A percentile compares a stretch with the other conserved stretches of the same genome.
These are phyloP conservation scores for Haberlea rhodopensis DNA, from an alignment of 257 asterid species.

Conservation along the genomic window DNA sequence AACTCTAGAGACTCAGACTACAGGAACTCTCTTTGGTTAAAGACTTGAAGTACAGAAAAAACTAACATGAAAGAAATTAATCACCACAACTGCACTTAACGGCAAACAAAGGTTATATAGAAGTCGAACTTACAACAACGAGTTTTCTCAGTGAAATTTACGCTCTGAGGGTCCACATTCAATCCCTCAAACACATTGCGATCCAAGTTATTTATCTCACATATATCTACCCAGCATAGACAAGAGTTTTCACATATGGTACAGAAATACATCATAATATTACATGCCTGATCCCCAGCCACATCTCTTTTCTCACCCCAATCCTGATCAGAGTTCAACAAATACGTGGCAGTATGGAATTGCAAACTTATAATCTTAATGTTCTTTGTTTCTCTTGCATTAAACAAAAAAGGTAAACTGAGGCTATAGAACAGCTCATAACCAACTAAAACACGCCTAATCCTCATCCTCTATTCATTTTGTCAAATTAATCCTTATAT, in stretches of 20 bases:
- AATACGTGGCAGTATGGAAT: neutral
- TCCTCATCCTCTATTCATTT: too few species aligned
- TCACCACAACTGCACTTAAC: neutral
- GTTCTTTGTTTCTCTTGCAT: neutral
- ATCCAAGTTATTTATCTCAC: neutral
- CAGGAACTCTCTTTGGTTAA: neutral
- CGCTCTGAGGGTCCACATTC: too few species aligned
- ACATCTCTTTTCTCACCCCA: neutral
- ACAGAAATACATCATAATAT: neutral
- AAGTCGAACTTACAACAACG: neutral
- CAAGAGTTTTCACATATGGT: neutral
- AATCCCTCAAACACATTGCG: neutral
- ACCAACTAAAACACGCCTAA: too few species aligned
- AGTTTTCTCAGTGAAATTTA: slow-evolving; percentile 1
- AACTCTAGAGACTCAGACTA: slow-evolving; percentile 1
- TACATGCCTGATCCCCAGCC: neutral
- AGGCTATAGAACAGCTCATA: too few species aligned
- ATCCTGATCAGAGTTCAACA: neutral
- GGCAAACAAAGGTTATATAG: neutral
- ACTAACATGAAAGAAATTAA: slow-evolving; percentile 1
- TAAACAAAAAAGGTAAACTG: neutral
- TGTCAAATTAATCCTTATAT: too few species aligned
- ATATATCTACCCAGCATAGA: too few species aligned
- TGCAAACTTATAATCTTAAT: neutral
- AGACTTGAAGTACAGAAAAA: neutral